phyloP scores from a whole-genome alignment of 176 grass and related monocot genomes.

The Oryza nivara region DNA sequence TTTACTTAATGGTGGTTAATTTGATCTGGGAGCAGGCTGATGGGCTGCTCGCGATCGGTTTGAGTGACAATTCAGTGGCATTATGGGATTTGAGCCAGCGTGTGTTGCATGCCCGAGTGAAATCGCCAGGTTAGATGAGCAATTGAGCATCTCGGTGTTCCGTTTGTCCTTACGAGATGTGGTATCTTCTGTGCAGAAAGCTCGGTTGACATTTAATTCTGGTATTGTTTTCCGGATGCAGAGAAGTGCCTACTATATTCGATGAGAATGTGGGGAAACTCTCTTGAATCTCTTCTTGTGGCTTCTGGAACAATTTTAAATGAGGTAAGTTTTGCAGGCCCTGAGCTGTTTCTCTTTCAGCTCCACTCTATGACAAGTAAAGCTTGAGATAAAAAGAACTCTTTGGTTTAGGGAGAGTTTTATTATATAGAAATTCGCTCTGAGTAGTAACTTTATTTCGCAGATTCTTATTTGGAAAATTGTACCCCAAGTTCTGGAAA shows the following conservation, averaged over 20 bases:
- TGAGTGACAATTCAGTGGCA: constrained; percentile 85
- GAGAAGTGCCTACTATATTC: constrained; percentile 90
- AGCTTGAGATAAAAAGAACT: background rate
- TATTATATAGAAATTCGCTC: background rate
- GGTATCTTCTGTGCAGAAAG: background rate
- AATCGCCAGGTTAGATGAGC: constrained; percentile 60
- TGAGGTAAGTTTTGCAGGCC: constrained; percentile 40
- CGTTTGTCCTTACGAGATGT: background rate
- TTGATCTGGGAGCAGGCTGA: constrained; percentile 47
- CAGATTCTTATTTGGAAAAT: constrained; percentile 94
- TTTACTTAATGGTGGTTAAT: background rate
- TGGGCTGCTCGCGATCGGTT: constrained; percentile 64
- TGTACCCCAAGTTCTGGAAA: constrained; percentile 1
- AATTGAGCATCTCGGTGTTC: background rate
- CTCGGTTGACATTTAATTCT: background rate
- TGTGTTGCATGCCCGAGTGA: constrained; percentile 52
- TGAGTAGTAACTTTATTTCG: background rate
- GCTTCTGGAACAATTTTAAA: constrained; percentile 93
- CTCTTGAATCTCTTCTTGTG: constrained; percentile 51
- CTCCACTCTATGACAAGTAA: background rate
- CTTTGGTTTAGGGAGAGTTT: background rate
- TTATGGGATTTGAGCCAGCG: constrained; percentile 63
- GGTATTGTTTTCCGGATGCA: constrained; percentile 28
- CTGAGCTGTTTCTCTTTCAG: constrained; percentile 3
- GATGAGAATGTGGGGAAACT: constrained; percentile 75